A percentile compares a stretch with the other conserved stretches of the same genome.
phyloP scores from a whole-genome alignment of 805 yeast genomes.

The Barnettozyma populi region DNA sequence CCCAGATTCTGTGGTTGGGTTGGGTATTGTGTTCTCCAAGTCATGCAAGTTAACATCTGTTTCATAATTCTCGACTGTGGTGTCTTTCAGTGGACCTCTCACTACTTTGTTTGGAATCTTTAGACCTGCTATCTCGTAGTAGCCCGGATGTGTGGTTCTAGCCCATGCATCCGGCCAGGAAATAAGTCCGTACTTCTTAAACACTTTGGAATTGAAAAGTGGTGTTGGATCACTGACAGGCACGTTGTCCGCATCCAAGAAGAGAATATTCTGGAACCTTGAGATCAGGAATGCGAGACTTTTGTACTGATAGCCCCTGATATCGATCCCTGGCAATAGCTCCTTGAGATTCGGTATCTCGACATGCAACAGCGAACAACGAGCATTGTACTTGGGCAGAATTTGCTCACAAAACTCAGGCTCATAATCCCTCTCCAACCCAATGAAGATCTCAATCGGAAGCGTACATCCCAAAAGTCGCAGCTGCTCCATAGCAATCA shows the following conservation, averaged over 20 bases:
- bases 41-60: slow-evolving; percentile 44
- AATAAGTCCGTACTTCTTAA: slow-evolving; percentile 40
- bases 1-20: slow-evolving; percentile 66
- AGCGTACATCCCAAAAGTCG: slow-evolving; percentile 53
- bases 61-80: slow-evolving; percentile 13
- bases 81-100: slow-evolving; percentile 29
- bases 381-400: slow-evolving; percentile 55
- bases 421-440: slow-evolving; percentile 60
- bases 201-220: slow-evolving; percentile 51
- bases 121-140: slow-evolving; percentile 59
- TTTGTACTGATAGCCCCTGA: slow-evolving; percentile 65
- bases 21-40: slow-evolving; percentile 54
- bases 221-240: slow-evolving; percentile 57
- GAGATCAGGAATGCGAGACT: slow-evolving; percentile 67
- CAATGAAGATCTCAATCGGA: slow-evolving; percentile 77
- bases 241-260: slow-evolving; percentile 72
- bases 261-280: slow-evolving; percentile 62
- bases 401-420: slow-evolving; percentile 56
- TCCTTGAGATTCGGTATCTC: slow-evolving; percentile 34
- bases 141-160: slow-evolving; percentile 66
- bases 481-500: slow-evolving; percentile 57
- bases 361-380: slow-evolving; percentile 55
- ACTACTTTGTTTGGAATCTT: slow-evolving; percentile 33
- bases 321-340: slow-evolving; percentile 29
- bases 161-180: slow-evolving; percentile 87